phyloP scores from a whole-genome alignment of 2,329 filamentous ascomycete species.

The Phaeosphaeriaceae sp. region DNA sequence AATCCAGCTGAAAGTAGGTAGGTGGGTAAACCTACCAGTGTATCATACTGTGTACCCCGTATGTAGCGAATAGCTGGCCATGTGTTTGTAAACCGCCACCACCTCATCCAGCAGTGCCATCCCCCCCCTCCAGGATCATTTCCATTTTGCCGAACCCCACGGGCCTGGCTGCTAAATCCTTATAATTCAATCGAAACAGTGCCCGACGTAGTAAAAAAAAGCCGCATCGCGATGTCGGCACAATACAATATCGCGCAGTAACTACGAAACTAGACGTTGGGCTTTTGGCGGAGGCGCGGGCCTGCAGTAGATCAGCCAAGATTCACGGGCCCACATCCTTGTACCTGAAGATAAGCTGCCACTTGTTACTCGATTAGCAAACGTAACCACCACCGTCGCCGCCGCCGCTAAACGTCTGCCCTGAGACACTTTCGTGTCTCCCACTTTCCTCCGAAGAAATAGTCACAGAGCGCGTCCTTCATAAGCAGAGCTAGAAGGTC shows the following conservation, averaged over 20 bases:
- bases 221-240: slow-evolving; percentile 43
- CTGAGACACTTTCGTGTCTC: slow-evolving; percentile 18
- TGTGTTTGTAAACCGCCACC: slow-evolving; percentile 15
- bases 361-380: slow-evolving; percentile 35
- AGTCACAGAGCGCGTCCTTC: too few species aligned
- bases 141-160: slow-evolving; percentile 32
- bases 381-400: slow-evolving; percentile 42
- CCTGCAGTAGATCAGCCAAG: slow-evolving; percentile 32
- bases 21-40: too few species aligned
- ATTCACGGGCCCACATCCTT: slow-evolving; percentile 19
- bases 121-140: slow-evolving; percentile 8
- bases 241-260: slow-evolving; percentile 24
- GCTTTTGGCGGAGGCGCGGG: slow-evolving; percentile 27
- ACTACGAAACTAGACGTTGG: slow-evolving; percentile 20
- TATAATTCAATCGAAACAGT: slow-evolving; percentile 6
- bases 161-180: slow-evolving; percentile 17
- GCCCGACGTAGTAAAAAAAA: slow-evolving; percentile 25
- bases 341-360: slow-evolving; percentile 33
- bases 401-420: slow-evolving; percentile 23
- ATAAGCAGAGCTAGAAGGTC: too few species aligned
- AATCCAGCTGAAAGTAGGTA: too few species aligned
- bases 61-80: slow-evolving; percentile 19
- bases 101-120: slow-evolving; percentile 9
- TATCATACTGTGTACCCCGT: too few species aligned
- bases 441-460: slow-evolving; percentile 1